Evolutionary conservation across 2,329 filamentous ascomycete genomes (phyloP).

Genomic region (Didymella pomorum): DNA sequence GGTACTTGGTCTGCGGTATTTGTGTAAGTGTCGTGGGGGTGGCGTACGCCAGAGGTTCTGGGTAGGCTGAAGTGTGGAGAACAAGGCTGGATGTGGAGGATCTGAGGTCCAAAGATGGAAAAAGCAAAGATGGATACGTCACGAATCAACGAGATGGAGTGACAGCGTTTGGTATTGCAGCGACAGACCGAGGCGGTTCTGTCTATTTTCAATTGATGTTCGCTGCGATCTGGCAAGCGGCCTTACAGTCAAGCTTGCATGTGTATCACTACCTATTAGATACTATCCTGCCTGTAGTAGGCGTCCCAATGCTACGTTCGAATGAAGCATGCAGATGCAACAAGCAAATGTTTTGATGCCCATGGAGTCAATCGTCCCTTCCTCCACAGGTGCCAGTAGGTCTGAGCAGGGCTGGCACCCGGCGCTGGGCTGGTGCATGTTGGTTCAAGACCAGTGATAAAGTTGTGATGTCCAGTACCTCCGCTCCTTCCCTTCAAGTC

Average conservation of each 20-base stretch:
- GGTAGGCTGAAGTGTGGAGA: neutral
- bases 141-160: neutral
- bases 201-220: neutral
- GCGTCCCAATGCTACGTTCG: neutral
- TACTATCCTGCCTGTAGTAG: neutral
- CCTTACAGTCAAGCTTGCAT: constrained; percentile 6
- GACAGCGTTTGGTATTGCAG: neutral
- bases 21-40: neutral
- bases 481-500: constrained; percentile 5
- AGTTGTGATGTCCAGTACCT: neutral
- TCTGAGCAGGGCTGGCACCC: neutral
- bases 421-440: constrained; percentile 1
- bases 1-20: neutral
- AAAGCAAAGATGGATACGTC: neutral
- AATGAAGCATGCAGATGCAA: constrained; percentile 4
- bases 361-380: neutral
- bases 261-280: neutral
- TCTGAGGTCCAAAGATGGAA: neutral
- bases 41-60: too few relatives aligned
- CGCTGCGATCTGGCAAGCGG: constrained; percentile 1
- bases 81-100: neutral
- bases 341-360: neutral
- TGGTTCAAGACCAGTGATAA: neutral
- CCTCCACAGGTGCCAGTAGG: neutral
- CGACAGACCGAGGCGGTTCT: neutral